Percentiles rank a stretch among this genome's conserved stretches.
Evolutionary conservation across 192 early-diverging fungal species (phyloP).

Genomic region (Cladochytrium replicatum): DNA sequence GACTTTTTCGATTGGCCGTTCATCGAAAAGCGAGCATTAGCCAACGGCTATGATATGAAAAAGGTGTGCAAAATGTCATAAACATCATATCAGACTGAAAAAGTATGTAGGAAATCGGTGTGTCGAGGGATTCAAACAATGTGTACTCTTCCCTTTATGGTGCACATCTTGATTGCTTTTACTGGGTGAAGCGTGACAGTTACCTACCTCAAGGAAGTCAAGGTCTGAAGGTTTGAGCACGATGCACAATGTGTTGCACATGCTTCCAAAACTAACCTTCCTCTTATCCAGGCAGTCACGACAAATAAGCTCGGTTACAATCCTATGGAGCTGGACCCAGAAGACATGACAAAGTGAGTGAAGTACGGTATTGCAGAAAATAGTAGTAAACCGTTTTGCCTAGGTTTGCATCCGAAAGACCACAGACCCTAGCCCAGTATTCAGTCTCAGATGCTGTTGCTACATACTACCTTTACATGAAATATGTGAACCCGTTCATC

Average conservation of each 20-base stretch:
- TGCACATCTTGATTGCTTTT: conserved; percentile 92
- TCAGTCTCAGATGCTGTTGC: conserved; percentile 99
- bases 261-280: conserved; percentile 1
- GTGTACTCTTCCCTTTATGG: conserved; percentile 83
- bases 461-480: conserved; percentile 99
- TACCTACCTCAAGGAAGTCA: conserved; percentile 96
- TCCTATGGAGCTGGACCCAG: conserved; percentile 96
- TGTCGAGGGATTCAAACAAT: conserved; percentile 64
- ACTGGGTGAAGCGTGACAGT: conserved; percentile 97
- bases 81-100: conserved; percentile 1
- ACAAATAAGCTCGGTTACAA: conserved; percentile 94
- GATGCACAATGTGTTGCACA: not conserved
- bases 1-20: conserved; percentile 99
- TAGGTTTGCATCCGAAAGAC: conserved; percentile 80
- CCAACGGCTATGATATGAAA: conserved; percentile 78
- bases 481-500: conserved; percentile 97
- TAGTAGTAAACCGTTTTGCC: not conserved
- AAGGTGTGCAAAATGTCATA: conserved; percentile 32
- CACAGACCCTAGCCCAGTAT: conserved; percentile 91
- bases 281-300: conserved; percentile 65
- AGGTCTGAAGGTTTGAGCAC: conserved; percentile 61
- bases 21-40: conserved; percentile 70
- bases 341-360: conserved; percentile 84
- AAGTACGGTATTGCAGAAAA: not conserved
- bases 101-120: conserved; percentile 66